Percentiles rank a stretch among this genome's conserved stretches.
Conservation (phyloP, 1,284 basidiomycete genomes). For the Cutaneotrichosporon cyanovorans region DNA sequence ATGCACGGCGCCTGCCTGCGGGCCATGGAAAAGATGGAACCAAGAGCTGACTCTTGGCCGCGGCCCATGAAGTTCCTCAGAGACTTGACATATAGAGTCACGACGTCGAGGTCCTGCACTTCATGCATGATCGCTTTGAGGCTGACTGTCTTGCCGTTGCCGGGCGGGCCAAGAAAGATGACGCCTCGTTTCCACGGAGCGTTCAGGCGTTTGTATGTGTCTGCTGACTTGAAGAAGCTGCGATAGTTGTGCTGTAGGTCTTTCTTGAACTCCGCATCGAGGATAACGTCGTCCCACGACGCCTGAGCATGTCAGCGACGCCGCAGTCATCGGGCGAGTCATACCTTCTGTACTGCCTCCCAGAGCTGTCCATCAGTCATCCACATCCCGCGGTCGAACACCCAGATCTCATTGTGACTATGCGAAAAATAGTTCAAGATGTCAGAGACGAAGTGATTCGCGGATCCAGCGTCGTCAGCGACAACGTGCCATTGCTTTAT, state of each 20-base stretch:
- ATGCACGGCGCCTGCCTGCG: conserved; percentile 57
- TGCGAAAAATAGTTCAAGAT: no score
- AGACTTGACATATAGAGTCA: conserved; percentile 69
- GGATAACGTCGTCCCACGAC: conserved; percentile 52
- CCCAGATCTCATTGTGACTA: conserved; percentile 67
- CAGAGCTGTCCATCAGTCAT: conserved; percentile 57
- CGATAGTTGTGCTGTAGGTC: conserved; percentile 62
- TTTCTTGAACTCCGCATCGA: conserved; percentile 63
- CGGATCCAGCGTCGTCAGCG: no score
- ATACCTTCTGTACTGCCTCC: conserved; percentile 61
- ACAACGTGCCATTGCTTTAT: no score
- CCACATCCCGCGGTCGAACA: conserved; percentile 66
- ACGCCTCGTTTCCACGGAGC: conserved; percentile 67
- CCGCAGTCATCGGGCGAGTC: no score
- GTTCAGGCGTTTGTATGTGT: conserved; percentile 60
- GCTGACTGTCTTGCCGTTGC: conserved; percentile 76
- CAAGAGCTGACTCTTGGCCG: no score
- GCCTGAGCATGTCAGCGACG: conserved; percentile 24
- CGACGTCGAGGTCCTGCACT: conserved; percentile 44
- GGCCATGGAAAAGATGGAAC: no score
- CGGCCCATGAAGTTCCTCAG: no score
- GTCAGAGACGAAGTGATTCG: no score
- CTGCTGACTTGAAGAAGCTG: conserved; percentile 66
- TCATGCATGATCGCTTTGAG: conserved; percentile 54
- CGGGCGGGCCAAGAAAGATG: conserved; percentile 46